Evolutionary conservation across 1,139 yeast species (phyloP), one percentile per base, ranked within the genome.

Genomic region (Suhomyces atakaporum): DNA sequence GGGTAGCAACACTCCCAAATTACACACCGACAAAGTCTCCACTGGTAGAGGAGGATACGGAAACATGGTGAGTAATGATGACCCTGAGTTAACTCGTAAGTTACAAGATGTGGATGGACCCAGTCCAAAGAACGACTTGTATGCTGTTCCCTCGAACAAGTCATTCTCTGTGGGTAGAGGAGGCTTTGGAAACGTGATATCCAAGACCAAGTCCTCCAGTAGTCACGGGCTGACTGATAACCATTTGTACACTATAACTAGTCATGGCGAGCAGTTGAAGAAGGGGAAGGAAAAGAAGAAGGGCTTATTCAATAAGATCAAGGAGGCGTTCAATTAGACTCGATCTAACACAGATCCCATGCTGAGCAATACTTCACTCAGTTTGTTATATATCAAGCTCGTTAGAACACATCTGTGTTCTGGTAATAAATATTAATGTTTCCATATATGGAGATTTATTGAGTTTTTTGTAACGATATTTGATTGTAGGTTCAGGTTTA

Each of bases 11-110:
- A 77, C 84, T 14, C 92, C 90, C 14, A 75, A 67, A 47, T 64
- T 84, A 37, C 62, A 70, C 33, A 77, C 79, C 25, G 74, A 77
- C 18, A 73, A 75, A 24, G 77, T 79, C 49, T 74, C 87, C 18
- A 84, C 92, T 2, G 94, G 94, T 20, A 72, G 94, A 49, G 94
- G 94, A 7, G 94, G 94, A 2, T 81, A 78, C 33, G 94, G 94
- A 5, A 84, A 84, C 54, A 84, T 84, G 87, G 66, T 81, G 37
- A 72, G 62, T 45, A 84, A 84, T 57, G 72, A 70, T 29, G 81
- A 83, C 54, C 79, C 85, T 1, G 71, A 73, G 37, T 54, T 78
- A 35, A 74, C 88, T 4, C 68, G 92, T 42, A 74, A 69, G 47
- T 72, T 84, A 11, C 92, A 84, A 58, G 92, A 83, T 49, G 89